Evolutionary conservation across 2,329 filamentous ascomycete species (phyloP), one percentile per base, ranked within the genome.

Genomic region (Bisporella sp.): DNA sequence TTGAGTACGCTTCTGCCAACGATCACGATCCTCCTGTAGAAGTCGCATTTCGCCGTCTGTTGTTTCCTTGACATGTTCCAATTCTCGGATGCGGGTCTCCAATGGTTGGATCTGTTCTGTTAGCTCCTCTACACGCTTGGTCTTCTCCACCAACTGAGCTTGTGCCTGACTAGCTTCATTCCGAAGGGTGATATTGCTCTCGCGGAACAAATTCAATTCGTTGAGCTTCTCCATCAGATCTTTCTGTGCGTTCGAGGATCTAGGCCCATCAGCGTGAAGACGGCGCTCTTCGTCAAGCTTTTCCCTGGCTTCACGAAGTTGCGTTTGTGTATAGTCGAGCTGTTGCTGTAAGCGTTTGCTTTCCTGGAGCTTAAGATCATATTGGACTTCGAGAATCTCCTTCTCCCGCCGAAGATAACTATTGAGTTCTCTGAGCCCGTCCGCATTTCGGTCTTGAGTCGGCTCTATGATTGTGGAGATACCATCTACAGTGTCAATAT

Each of bases 321-420:
- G 89, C 28, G 81, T 81, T 61, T 93, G 89, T 6, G 85, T 78
- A 64, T 96, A 91, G 46, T 95, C 86, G 29, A 96, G 78, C 64
- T 97, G 90, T 61, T 96, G 89, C 62, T 92, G 88, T 41, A 96
- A 71, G 48, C 93, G 83, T 69, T 95, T 95, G 48, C 82, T 78
- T 69, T 99, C 93, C 61, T 95, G 89, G 0, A 84, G 77, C 61
- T 92, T 91, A 42, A 97, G 76, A 59, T 96, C 91, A 61, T 90
- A 87, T 63, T 97, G 92, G n/a, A 96, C 89, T 60, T 99, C 92
- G 6, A 96, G 79, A 57, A 99, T 97, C 66, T 97, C 93, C 73
- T 97, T 99, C 70, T 99, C 95, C 41, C 89, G 86, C 43, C 92
- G 85, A 54, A 99, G 74, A 67, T 93, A 99, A 54, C 81, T 86